Evolutionary conservation across 2,329 filamentous ascomycete genomes (phyloP), one percentile per base, ranked within the genome.

Genomic region (Cladobotryum mycophilum): DNA sequence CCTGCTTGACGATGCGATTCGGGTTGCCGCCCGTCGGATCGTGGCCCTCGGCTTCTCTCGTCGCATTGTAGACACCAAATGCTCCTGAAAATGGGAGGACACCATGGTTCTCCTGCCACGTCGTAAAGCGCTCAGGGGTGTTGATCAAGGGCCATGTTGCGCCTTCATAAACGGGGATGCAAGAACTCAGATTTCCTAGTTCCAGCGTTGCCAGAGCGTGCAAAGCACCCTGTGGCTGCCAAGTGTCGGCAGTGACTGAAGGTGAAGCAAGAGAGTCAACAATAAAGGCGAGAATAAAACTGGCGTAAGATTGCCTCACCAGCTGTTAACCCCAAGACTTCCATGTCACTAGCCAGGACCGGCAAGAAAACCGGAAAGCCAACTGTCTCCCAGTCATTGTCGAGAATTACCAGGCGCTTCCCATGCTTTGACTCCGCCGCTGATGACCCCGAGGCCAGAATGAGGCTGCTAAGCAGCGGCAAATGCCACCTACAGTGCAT

Each of bases 121-220:
- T 64, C 47, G 70, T 64, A 59, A 74, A 71, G 0, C 70, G 64
- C 38, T 67, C 60, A 1, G 70, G 68, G 0, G 71, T 76, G 54
- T 74, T 73, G 37, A 76, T 60, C 11, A 78, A 61, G 1, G 74
- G 75, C 53, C 71, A 76, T 55, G 75, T 64, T 47, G 72, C 59
- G 12, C 75, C 75, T 30, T 70, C 65, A 54, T 72, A 67, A 3
- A 77, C 74, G 1, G 74, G 74, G 36, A 78, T 73, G 55, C 74
- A 30, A 7, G 25, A 77, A 41, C 62, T 65, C 1, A 77, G 57
- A 46, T 70, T 70, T 13, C 74, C 74, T 12, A 70, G 58, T 57
- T 76, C 73, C 0, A 78, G 64, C 2, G 68, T 71, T 2, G 73
- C 71, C 1, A 78, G 63, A 3, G 67, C 74, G 49, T 78, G 74